Evolutionary conservation across 1,139 yeast genomes (phyloP).

Genomic region (Scheffersomyces quercinus): DNA sequence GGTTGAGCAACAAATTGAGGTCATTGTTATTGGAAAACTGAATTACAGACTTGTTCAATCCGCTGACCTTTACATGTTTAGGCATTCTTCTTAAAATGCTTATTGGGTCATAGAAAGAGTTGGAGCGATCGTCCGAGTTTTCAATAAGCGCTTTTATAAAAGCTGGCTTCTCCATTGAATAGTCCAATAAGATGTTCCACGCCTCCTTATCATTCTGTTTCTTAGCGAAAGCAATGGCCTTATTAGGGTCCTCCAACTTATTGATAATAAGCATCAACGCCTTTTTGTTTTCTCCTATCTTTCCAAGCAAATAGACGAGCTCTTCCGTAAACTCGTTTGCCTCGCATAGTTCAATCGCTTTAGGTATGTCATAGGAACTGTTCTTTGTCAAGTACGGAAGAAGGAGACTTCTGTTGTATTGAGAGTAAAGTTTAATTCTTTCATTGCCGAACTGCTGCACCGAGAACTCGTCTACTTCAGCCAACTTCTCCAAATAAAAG

Average conservation of each 20-base stretch:
- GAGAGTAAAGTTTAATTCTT: conserved; percentile 63
- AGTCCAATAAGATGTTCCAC: conserved; percentile 74
- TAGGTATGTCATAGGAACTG: conserved; percentile 63
- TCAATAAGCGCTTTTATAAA: conserved; percentile 76
- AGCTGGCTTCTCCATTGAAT: conserved; percentile 69
- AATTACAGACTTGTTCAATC: conserved; percentile 60
- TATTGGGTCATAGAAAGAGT: conserved; percentile 61
- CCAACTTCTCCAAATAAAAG: conserved; percentile 58
- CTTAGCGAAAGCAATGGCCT: conserved; percentile 81
- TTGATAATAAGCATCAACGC: conserved; percentile 80
- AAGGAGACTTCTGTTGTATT: conserved; percentile 54
- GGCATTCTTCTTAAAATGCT: conserved; percentile 69
- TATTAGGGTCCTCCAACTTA: conserved; percentile 71
- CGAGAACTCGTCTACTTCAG: conserved; percentile 53
- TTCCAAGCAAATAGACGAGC: conserved; percentile 77
- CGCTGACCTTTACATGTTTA: conserved; percentile 59
- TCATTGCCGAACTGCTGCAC: conserved; percentile 63
- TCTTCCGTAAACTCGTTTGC: conserved; percentile 57
- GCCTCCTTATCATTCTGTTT: conserved; percentile 70
- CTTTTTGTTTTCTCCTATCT: conserved; percentile 74
- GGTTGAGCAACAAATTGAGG: conserved; percentile 56
- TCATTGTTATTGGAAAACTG: conserved; percentile 69
- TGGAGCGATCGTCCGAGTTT: conserved; percentile 58
- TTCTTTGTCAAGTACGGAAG: conserved; percentile 53
- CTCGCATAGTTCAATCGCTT: conserved; percentile 68